These are phyloP conservation scores for Pholiota conissans DNA, from an alignment of 768 basidiomycete species.

Conservation along the genomic window DNA sequence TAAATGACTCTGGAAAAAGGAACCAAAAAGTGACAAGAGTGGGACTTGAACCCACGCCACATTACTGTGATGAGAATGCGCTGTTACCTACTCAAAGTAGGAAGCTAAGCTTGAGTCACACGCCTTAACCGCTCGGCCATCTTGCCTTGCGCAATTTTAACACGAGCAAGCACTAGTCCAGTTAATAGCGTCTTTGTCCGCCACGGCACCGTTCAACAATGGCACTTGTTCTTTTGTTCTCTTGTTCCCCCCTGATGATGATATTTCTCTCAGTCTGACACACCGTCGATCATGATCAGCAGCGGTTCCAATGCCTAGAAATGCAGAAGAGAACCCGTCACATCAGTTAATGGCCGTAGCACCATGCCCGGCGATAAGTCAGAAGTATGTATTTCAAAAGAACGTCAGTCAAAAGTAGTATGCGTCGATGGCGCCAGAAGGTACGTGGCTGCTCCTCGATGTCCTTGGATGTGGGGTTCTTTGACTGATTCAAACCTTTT, in stretches of 20 bases:
- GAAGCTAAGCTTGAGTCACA: slow-evolving; percentile 40
- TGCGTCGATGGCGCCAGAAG: too few relatives aligned
- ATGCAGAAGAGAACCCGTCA: not conserved
- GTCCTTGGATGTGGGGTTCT: too few relatives aligned
- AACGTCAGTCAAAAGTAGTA: too few relatives aligned
- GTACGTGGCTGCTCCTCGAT: not conserved
- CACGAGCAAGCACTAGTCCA: not conserved
- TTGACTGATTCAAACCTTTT: not conserved
- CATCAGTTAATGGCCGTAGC: not conserved
- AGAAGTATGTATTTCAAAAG: not conserved
- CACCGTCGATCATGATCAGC: too few relatives aligned
- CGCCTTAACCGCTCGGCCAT: slow-evolving; percentile 46
- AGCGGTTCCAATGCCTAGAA: too few relatives aligned
- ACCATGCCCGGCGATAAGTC: not conserved
- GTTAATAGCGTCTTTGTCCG: not conserved
- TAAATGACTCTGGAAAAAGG: too few relatives aligned
- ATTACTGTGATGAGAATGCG: slow-evolving; percentile 16
- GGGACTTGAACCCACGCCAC: slow-evolving; percentile 19
- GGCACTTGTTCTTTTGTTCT: not conserved
- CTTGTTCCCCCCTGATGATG: not conserved
- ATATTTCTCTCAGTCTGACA: too few relatives aligned
- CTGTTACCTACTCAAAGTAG: slow-evolving; percentile 9
- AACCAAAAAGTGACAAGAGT: slow-evolving; percentile 14
- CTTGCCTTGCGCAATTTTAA: slow-evolving; percentile 28
- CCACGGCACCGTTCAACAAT: not conserved